Percentiles rank a stretch among this genome's conserved stretches.
Evolutionary conservation across 2,329 filamentous ascomycete species (phyloP).

Genomic region (Anthostomella pinea): DNA sequence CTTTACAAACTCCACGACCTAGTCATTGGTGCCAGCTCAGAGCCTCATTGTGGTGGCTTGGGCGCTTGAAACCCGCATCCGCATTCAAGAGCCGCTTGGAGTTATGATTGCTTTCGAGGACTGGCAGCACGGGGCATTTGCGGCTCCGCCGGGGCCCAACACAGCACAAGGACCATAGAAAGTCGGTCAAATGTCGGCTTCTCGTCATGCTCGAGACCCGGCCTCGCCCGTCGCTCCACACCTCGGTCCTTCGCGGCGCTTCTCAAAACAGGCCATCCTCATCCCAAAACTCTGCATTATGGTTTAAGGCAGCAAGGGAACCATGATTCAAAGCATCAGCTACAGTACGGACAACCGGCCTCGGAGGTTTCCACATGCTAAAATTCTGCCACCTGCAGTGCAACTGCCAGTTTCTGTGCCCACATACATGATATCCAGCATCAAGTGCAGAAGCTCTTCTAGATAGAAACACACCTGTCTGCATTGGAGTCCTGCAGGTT

Average conservation of each 20-base stretch:
- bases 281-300: no score
- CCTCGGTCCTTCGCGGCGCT: conserved; percentile 24
- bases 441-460: conserved; percentile 10
- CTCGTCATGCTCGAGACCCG: conserved; percentile 16
- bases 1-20: conserved; percentile 5
- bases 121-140: conserved; percentile 8
- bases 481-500: not conserved
- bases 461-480: conserved; percentile 15
- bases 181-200: conserved; percentile 26
- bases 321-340: conserved; percentile 1
- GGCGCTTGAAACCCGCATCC: no score
- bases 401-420: conserved; percentile 4
- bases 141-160: conserved; percentile 16
- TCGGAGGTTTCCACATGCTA: conserved; percentile 15
- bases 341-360: conserved; percentile 1
- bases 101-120: conserved; percentile 12
- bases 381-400: conserved; percentile 9
- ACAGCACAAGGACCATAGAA: conserved; percentile 13
- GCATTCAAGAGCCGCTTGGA: no score
- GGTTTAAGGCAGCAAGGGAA: no score
- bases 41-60: no score
- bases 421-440: conserved; percentile 10
- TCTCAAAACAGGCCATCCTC: conserved; percentile 15
- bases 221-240: conserved; percentile 22
- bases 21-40: no score